Percentiles rank a stretch among this genome's conserved stretches.
phyloP scores from a whole-genome alignment of 2,329 filamentous ascomycete species.

The Colletotrichum lini region DNA sequence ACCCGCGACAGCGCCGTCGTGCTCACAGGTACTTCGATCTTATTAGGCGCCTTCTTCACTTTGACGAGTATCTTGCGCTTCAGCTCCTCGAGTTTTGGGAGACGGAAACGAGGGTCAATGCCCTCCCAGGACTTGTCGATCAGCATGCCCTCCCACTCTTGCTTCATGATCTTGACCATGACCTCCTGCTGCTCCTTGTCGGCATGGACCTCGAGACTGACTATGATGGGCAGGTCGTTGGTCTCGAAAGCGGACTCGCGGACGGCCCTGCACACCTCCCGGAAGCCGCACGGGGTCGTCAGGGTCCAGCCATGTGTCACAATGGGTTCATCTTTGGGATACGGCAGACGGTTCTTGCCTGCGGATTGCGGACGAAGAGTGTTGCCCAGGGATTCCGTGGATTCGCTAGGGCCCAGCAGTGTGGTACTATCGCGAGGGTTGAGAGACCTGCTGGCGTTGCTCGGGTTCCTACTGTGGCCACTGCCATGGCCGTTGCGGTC shows the following conservation, averaged over 20 bases:
- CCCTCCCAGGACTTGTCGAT: conserved; percentile 71
- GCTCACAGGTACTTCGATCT: conserved; percentile 49
- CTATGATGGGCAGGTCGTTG: conserved; percentile 86
- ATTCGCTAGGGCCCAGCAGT: conserved; percentile 53
- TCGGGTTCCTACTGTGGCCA: conserved; percentile 58
- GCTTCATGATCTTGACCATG: conserved; percentile 95
- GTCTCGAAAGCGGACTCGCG: conserved; percentile 82
- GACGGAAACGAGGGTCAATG: conserved; percentile 66
- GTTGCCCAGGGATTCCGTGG: conserved; percentile 47
- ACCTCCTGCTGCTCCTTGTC: conserved; percentile 85
- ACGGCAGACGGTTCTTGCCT: conserved; percentile 47
- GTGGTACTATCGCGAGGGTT: conserved; percentile 42
- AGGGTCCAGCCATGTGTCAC: conserved; percentile 89
- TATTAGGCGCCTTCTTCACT: conserved; percentile 73
- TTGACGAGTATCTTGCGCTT: conserved; percentile 87
- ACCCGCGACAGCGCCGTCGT: conserved; percentile 53
- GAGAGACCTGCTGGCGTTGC: conserved; percentile 52
- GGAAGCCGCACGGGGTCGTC: conserved; percentile 88
- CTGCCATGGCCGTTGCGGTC: conserved; percentile 42
- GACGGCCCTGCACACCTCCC: conserved; percentile 87
- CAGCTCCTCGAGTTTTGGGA: conserved; percentile 81
- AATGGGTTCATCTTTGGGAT: conserved; percentile 75
- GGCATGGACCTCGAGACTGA: conserved; percentile 94
- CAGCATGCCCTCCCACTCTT: conserved; percentile 85
- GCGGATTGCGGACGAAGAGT: conserved; percentile 41